phyloP scores from a whole-genome alignment of 2,329 filamentous ascomycete species.

The Alternaria sp. region DNA sequence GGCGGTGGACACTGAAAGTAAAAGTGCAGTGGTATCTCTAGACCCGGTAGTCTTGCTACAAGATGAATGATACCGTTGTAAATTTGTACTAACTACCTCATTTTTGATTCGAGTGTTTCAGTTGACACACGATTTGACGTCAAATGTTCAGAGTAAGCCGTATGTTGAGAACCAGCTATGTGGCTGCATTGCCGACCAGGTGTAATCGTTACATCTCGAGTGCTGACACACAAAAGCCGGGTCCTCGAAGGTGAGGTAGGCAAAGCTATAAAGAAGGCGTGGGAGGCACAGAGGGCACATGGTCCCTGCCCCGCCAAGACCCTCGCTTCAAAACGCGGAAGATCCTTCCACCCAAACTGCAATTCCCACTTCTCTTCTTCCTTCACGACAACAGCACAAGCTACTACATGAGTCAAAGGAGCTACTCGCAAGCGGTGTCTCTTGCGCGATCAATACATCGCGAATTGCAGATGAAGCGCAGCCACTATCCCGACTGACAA shows the following conservation, averaged over 20 bases:
- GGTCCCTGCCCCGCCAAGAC: slow-evolving; percentile 16
- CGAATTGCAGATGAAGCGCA: neutral
- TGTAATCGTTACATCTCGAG: too few species aligned
- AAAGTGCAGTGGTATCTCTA: neutral
- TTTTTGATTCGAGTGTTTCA: too few species aligned
- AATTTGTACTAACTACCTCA: too few species aligned
- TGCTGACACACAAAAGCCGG: too few species aligned
- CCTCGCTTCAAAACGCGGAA: slow-evolving; percentile 11
- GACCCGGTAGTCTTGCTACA: neutral
- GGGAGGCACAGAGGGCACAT: neutral
- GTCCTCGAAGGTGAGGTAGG: too few species aligned
- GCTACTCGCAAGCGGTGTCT: accelerated
- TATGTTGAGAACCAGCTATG: too few species aligned
- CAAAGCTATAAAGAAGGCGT: neutral
- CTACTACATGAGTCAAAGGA: neutral
- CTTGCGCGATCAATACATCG: neutral
- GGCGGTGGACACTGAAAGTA: neutral
- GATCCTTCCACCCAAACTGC: neutral
- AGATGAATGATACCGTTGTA: neutral
- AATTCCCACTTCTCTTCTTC: neutral
- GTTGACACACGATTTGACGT: too few species aligned
- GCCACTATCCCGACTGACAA: neutral
- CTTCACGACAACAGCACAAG: neutral
- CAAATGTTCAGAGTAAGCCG: too few species aligned
- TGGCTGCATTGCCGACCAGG: too few species aligned